Conservation (phyloP, 495 filamentous ascomycete genomes). For the Durotheca rogersii region DNA sequence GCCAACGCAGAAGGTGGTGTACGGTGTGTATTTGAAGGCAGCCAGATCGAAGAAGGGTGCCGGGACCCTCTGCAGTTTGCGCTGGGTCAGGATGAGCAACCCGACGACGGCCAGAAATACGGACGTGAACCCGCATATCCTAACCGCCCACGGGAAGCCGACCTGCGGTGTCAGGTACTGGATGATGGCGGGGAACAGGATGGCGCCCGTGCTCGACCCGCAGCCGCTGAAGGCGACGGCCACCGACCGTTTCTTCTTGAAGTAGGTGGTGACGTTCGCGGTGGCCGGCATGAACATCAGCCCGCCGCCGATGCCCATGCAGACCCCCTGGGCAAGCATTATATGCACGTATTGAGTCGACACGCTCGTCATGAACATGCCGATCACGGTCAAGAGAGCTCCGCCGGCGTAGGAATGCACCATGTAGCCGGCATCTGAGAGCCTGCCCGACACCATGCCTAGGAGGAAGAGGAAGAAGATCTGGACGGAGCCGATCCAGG, state of each 20-base stretch:
- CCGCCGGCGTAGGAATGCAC: constrained; percentile 35
- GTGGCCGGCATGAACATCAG: constrained; percentile 46
- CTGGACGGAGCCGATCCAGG: constrained; percentile 49
- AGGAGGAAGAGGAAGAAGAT: constrained; percentile 44
- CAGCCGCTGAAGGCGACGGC: constrained; percentile 42
- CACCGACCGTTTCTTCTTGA: constrained; percentile 38
- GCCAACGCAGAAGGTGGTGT: constrained; percentile 35
- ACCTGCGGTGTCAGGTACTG: constrained; percentile 43
- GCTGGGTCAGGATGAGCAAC: constrained; percentile 36
- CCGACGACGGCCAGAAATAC: constrained; percentile 33
- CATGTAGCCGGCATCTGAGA: constrained; percentile 44
- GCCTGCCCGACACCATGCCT: constrained; percentile 42
- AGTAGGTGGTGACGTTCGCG: constrained; percentile 43
- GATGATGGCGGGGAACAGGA: constrained; percentile 42
- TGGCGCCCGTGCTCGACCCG: constrained; percentile 43
- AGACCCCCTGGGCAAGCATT: constrained; percentile 45
- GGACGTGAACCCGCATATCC: constrained; percentile 41
- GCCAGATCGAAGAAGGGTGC: constrained; percentile 42
- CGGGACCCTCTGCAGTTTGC: constrained; percentile 29
- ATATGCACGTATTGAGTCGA: constrained; percentile 42
- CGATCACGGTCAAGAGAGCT: constrained; percentile 35
- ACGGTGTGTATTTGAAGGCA: constrained; percentile 42
- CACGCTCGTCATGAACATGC: constrained; percentile 46
- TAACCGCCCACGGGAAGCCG: constrained; percentile 49
- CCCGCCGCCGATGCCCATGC: constrained; percentile 42